Base-by-base conservation (phyloP, 352 stramenopile species). In the Phytophthora crassamura region DNA sequence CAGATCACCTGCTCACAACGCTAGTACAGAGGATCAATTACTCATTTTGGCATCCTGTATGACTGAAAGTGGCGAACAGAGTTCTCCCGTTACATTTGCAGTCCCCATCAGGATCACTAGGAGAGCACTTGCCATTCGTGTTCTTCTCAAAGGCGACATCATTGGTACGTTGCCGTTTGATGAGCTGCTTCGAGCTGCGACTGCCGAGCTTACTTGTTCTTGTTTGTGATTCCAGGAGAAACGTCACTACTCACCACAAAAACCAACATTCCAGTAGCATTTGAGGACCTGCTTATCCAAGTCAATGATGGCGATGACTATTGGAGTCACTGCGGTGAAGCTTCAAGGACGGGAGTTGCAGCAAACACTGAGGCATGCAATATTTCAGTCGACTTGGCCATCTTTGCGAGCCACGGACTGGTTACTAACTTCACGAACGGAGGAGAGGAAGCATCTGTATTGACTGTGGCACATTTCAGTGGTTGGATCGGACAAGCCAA, bases 381-480 rank as follows among this genome's bases (percentile, higher is more conserved):
- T 12, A 33, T 47, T 34, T 47, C 54, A 30, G 28, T 70, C n/a
- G 40, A 70, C 4, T 9, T 70, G 32, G 56, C 54, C 1, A 22
- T 70, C 25, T 60, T 60, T 56, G 47, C 62, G 15, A 16, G 28
- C 7, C 62, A 65, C n/a, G 62, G 62, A 11, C 16, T 59, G 8
- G 38, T 70, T 32, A 49, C 36, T 12, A 53, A 55, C 28, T 18
- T 8, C 15, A 20, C 20, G 28, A 60, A 11, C 25, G 40, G 14
- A 40, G 30, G 14, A 53, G 32, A 18, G 22, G 2, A 32, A 7
- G 25, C 20, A 9, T 6, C 38, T 12, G 8, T 11, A 20, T 11
- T 51, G 41, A 8, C 32, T 20, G n/a, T 59, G 35, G 39, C 45
- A 25, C 49, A 42, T 45, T 72, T 67, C 14, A 49, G 16, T 63